Percentiles rank a stretch among this genome's conserved stretches.
Evolutionary conservation across 352 stramenopile species (phyloP).

Genomic region (Pythium utonaiense): DNA sequence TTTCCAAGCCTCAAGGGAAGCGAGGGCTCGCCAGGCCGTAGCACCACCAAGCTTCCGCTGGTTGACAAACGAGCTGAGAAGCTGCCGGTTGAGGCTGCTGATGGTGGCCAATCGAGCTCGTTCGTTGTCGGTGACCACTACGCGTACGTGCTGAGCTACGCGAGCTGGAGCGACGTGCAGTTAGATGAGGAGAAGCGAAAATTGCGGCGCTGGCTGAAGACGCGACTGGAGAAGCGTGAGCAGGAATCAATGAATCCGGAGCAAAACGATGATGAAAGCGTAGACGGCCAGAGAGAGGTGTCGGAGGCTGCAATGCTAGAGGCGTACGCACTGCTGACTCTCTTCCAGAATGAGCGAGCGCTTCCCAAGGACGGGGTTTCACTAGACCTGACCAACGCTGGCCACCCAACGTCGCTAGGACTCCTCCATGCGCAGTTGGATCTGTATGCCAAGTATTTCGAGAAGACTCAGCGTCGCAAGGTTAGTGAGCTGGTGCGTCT

Average conservation of each 20-base stretch:
- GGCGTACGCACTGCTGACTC: constrained; percentile 53
- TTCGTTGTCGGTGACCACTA: constrained; percentile 7
- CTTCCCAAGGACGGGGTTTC: neutral
- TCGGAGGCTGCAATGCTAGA: constrained; percentile 1
- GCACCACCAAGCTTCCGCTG: too few species aligned
- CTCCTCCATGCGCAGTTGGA: constrained; percentile 45
- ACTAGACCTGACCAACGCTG: too few species aligned
- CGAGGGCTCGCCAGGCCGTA: neutral
- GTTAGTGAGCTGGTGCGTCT: constrained; percentile 9
- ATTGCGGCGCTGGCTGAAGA: constrained; percentile 31
- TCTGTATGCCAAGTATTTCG: constrained; percentile 58
- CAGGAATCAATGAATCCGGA: neutral
- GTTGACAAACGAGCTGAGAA: neutral
- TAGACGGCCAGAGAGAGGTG: neutral
- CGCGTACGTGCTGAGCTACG: constrained; percentile 29
- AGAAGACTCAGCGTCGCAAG: constrained; percentile 34
- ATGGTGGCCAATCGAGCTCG: neutral
- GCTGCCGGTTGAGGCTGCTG: neutral
- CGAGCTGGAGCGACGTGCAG: constrained; percentile 29
- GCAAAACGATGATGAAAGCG: constrained; percentile 15
- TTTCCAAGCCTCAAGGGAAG: constrained; percentile 21
- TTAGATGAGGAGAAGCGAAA: constrained; percentile 32
- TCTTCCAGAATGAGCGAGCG: constrained; percentile 40
- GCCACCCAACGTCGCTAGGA: neutral
- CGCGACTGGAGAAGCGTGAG: neutral